Percentiles rank a stretch among this genome's conserved stretches.
phyloP scores from a whole-genome alignment of 1,284 basidiomycete genomes.

The Malassezia psittaci region DNA sequence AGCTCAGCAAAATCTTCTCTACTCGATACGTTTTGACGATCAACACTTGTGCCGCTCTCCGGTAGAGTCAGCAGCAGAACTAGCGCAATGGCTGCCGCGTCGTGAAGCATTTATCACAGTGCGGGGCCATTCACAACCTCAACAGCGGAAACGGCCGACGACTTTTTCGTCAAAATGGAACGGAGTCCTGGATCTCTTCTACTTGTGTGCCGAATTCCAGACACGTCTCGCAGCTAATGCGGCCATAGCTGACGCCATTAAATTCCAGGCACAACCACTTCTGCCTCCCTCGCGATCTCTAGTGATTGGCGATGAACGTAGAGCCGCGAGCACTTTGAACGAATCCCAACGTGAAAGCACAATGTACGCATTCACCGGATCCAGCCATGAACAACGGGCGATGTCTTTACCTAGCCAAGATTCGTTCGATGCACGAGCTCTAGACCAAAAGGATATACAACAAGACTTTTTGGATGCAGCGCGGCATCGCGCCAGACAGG shows the following conservation, averaged over 20 bases:
- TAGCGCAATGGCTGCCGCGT: conserved; percentile 1
- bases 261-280: background rate
- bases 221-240: background rate
- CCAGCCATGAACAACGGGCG: too few species aligned
- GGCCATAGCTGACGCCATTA: background rate
- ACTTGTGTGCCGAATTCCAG: conserved; percentile 1
- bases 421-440: too few species aligned
- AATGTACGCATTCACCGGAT: too few species aligned
- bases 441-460: too few species aligned
- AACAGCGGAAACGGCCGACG: background rate
- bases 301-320: background rate
- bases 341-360: background rate
- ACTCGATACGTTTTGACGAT: background rate
- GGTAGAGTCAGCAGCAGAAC: background rate
- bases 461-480: too few species aligned
- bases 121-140: background rate
- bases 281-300: background rate
- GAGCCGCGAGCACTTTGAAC: background rate
- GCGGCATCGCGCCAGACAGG: too few species aligned
- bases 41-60: background rate
- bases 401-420: too few species aligned
- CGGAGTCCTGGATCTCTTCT: background rate
- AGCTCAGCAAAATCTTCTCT: conserved; percentile 12
- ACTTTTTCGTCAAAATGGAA: conserved; percentile 9
- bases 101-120: conserved; percentile 6